phyloP scores from a whole-genome alignment of 2,329 filamentous ascomycete species.

The Aspergillus sp. region DNA sequence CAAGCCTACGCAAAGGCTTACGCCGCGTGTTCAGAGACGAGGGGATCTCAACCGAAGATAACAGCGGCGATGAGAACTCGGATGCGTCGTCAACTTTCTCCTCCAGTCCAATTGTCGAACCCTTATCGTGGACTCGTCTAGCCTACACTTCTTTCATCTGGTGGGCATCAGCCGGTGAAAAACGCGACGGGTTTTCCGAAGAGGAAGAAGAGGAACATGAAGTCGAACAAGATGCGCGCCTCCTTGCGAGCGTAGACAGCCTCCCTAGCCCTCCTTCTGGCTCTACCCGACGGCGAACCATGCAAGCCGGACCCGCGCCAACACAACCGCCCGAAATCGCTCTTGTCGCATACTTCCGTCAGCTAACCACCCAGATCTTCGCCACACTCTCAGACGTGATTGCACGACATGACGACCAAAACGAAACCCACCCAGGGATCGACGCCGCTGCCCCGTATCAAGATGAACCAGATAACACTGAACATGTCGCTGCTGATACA shows the following conservation, averaged over 20 bases:
- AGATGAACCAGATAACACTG: constrained; percentile 12
- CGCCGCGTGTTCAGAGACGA: constrained; percentile 28
- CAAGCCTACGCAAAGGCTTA: constrained; percentile 65
- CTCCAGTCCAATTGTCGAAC: constrained; percentile 52
- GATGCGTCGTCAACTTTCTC: constrained; percentile 44
- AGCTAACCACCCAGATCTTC: constrained; percentile 48
- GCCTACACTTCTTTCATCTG: constrained; percentile 65
- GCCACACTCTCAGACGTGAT: constrained; percentile 45
- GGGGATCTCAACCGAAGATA: constrained; percentile 25
- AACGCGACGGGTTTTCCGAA: constrained; percentile 53
- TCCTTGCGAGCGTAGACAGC: constrained; percentile 39
- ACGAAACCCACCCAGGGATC: constrained; percentile 15
- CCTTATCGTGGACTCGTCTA: constrained; percentile 59
- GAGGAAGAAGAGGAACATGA: constrained; percentile 54
- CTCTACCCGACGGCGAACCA: constrained; percentile 26
- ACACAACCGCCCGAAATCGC: constrained; percentile 47
- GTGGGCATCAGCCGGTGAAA: constrained; percentile 67
- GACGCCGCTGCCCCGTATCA: constrained; percentile 21
- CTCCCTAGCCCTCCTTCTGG: constrained; percentile 29
- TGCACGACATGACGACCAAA: constrained; percentile 37
- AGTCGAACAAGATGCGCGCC: constrained; percentile 44
- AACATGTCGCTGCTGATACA: neutral
- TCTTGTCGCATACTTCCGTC: constrained; percentile 52
- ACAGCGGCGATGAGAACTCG: constrained; percentile 36
- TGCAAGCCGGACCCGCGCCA: constrained; percentile 27